Evolutionary conservation across 495 filamentous ascomycete genomes (phyloP).

Genomic region (Tuber borchii): DNA sequence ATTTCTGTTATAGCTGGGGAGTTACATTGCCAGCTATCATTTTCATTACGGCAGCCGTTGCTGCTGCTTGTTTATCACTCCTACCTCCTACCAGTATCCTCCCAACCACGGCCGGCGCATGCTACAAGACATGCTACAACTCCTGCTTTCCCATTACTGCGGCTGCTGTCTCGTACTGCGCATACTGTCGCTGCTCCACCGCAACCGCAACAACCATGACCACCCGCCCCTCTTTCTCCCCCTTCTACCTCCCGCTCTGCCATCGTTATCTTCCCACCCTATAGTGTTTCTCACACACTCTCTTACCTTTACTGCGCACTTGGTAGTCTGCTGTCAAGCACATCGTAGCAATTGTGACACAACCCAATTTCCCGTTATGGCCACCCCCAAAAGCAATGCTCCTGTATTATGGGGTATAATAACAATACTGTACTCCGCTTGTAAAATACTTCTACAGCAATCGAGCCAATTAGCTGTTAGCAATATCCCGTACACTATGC

Average conservation of each 20-base stretch:
- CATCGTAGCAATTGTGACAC: neutral
- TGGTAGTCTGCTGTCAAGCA: neutral
- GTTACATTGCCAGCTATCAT: neutral
- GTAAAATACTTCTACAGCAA: neutral
- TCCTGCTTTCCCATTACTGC: neutral
- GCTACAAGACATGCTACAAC: neutral
- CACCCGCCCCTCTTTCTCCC: neutral
- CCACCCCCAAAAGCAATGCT: neutral
- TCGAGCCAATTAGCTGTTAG: neutral
- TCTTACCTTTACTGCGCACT: neutral
- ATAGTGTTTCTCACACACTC: neutral
- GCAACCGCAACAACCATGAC: neutral
- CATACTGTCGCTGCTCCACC: neutral
- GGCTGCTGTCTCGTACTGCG: neutral
- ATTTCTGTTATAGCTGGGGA: neutral
- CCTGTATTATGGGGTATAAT: neutral
- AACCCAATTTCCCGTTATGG: neutral
- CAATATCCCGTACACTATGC: neutral
- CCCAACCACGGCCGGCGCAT: neutral
- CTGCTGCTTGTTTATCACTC: neutral
- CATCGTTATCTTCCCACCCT: neutral
- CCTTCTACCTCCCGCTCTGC: neutral
- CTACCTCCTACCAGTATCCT: neutral
- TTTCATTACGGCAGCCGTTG: neutral
- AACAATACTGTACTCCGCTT: neutral